phyloP scores from a whole-genome alignment of 1,284 basidiomycete genomes.

The Papiliotrema laurentii region DNA sequence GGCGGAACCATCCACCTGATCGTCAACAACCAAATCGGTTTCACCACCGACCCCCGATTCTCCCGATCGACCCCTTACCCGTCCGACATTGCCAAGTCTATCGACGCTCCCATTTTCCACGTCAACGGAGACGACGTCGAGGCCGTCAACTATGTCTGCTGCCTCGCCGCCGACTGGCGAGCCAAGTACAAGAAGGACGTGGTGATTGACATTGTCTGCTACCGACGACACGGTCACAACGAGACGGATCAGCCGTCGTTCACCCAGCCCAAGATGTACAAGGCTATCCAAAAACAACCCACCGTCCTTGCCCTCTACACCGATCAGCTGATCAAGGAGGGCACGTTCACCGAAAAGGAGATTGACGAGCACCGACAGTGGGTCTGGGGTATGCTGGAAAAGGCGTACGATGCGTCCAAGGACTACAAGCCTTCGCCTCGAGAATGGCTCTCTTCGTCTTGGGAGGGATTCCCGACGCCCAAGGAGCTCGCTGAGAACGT shows the following conservation, averaged over 20 bases:
- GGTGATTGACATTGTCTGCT: constrained; percentile 97
- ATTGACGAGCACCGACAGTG: constrained; percentile 98
- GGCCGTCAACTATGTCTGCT: constrained; percentile 96
- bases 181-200: constrained; percentile 99
- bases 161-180: constrained; percentile 95
- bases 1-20: constrained; percentile 98
- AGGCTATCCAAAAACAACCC: constrained; percentile 91
- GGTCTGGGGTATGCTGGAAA: constrained; percentile 99
- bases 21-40: constrained; percentile 99
- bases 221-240: constrained; percentile 97
- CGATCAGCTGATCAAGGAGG: constrained; percentile 83
- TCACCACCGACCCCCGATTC: constrained; percentile 98
- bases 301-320: constrained; percentile 89
- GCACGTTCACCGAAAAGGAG: constrained; percentile 91
- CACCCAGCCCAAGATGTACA: constrained; percentile 99
- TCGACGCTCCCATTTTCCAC: constrained; percentile 99
- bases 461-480: constrained; percentile 98
- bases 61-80: constrained; percentile 96
- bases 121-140: constrained; percentile 99
- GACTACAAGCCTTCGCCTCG: constrained; percentile 89
- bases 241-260: constrained; percentile 99
- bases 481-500: constrained; percentile 90
- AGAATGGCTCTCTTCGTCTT: constrained; percentile 96
- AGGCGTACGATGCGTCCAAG: constrained; percentile 81
- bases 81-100: constrained; percentile 98